Evolutionary conservation across 164 flowering plant species (phyloP).

Genomic region (Kingdonia uniflora): DNA sequence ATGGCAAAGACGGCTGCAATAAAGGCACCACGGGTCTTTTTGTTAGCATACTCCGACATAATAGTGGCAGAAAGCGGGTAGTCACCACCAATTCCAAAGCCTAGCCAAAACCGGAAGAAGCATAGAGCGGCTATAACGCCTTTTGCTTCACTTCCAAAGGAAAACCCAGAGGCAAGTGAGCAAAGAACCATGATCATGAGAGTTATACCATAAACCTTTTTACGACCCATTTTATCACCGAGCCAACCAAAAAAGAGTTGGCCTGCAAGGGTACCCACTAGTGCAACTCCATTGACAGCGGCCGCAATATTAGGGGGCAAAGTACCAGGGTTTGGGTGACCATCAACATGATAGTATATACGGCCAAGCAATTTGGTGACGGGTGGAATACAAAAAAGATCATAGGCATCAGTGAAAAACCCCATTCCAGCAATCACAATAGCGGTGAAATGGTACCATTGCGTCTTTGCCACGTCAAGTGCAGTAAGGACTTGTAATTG

Average conservation of each 20-base stretch:
- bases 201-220: slow-evolving; percentile 9
- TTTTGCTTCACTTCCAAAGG: not conserved
- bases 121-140: slow-evolving; percentile 5
- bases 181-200: slow-evolving; percentile 10
- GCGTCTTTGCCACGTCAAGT: slow-evolving; percentile 19
- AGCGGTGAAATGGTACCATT: slow-evolving; percentile 5
- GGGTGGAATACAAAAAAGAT: slow-evolving; percentile 20
- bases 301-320: slow-evolving; percentile 5
- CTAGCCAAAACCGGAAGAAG: slow-evolving; percentile 13
- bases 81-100: slow-evolving; percentile 13
- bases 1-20: slow-evolving; percentile 13
- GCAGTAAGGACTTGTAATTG: slow-evolving; percentile 20
- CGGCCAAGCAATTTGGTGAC: slow-evolving; percentile 25
- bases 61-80: slow-evolving; percentile 12
- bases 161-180: slow-evolving; percentile 4
- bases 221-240: slow-evolving; percentile 11
- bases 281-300: slow-evolving; percentile 9
- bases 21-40: slow-evolving; percentile 10
- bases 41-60: slow-evolving; percentile 13
- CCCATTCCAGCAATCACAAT: slow-evolving; percentile 6
- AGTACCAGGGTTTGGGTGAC: slow-evolving; percentile 1
- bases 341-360: slow-evolving; percentile 15
- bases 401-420: slow-evolving; percentile 7
- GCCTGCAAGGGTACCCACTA: slow-evolving; percentile 8
- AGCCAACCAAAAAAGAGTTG: slow-evolving; percentile 14